Base-by-base conservation (phyloP, 768 basidiomycete species). In the Boletus vermiculosoides region DNA sequence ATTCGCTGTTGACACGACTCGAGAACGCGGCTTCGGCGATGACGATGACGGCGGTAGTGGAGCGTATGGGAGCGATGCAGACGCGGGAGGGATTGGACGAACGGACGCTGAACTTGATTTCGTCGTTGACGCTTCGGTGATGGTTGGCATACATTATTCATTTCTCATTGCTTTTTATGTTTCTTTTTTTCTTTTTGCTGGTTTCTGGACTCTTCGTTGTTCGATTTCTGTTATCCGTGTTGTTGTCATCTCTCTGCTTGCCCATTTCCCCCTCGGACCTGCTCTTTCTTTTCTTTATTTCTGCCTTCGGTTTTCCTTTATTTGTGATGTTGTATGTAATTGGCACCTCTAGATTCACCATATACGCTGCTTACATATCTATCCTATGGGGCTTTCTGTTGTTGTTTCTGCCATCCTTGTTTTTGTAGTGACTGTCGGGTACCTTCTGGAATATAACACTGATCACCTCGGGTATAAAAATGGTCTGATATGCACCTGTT, bases 1-100 rank as follows among this genome's bases (percentile, higher is more conserved):
- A 94, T 63, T 90, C 86, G 13, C 68, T 96, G 50, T 77, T 87
- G 31, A 74, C 83, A 9, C 80, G 94, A 42, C 85, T 94, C 52
- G 86, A 91, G 67, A 94, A 94, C 66, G 82, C 88, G 3, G 72
- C 84, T 28, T 68, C 74, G 36, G 67, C 76, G 44, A 66, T 72
- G 49, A 40, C 60, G 22, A 34, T 63, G 55, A 16, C 42, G 37
- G 41, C 44, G 45, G 5, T 60, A 50, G 50, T 37, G 25, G 61
- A 65, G 10, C 58, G 60, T 2, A 51, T 80, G 54, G 61, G 69
- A 50, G 69, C 71, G n/a, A 61, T 79, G 58, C 65, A 70, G 59
- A 63, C 69, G 53, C 68, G 68, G 20, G 77, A 73, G 16, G 75
- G 66, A 16, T 67, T 84, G 36, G 79, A 83, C 61, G 74, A 77